phyloP scores from a whole-genome alignment of 177 flowering plant genomes.

The Telopea speciosissima region DNA sequence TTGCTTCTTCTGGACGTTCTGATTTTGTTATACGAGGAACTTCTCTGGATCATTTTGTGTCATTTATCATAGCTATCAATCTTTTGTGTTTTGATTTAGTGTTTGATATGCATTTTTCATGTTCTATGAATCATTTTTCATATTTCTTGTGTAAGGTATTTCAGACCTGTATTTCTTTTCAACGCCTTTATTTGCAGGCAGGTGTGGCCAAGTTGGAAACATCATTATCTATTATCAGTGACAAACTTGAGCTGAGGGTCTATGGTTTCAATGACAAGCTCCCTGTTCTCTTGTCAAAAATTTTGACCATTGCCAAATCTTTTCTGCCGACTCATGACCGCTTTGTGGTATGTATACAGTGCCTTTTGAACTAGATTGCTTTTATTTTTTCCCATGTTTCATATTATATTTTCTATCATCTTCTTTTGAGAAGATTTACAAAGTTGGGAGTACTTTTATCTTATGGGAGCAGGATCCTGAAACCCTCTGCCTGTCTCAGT shows the following conservation, averaged over 20 bases:
- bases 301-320: constrained; percentile 51
- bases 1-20: background rate
- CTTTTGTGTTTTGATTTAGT: background rate
- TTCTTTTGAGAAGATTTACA: background rate
- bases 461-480: too few relatives aligned
- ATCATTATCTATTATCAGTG: constrained; percentile 59
- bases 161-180: constrained; percentile 1
- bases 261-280: constrained; percentile 95
- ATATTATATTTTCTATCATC: background rate
- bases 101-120: background rate
- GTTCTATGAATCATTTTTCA: background rate
- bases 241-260: constrained; percentile 76
- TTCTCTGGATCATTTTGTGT: background rate
- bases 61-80: background rate
- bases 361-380: background rate
- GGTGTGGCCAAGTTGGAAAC: constrained; percentile 89
- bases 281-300: constrained; percentile 54
- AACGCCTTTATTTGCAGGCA: constrained; percentile 48
- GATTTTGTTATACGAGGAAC: background rate
- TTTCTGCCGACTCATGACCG: constrained; percentile 75
- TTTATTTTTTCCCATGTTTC: background rate
- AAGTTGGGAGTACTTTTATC: background rate
- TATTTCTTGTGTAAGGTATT: background rate
- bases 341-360: constrained; percentile 50
- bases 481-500: too few relatives aligned